These are phyloP conservation scores for Gleditsia sinensis DNA, from an alignment of 306 rosid genomes.

Conservation along the genomic window DNA sequence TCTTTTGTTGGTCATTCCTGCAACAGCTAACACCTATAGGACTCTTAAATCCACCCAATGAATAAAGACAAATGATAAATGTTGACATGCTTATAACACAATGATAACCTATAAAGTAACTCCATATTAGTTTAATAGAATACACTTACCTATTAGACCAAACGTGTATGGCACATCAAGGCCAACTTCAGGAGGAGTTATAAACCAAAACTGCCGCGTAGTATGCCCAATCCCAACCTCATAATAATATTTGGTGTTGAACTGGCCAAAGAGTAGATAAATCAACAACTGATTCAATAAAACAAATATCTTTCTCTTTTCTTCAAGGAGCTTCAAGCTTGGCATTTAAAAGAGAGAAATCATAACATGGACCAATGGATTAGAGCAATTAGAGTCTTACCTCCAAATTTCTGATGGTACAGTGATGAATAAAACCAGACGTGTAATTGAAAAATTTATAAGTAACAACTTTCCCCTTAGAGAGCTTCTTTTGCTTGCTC, in stretches of 20 bases:
- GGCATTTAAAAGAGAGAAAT: neutral
- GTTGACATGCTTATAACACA: neutral
- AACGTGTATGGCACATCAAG: conserved; percentile 89
- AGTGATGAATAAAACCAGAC: conserved; percentile 87
- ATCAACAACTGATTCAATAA: conserved; percentile 23
- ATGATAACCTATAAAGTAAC: neutral
- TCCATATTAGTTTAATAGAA: neutral
- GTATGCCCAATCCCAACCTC: conserved; percentile 70
- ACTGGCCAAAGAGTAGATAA: conserved; percentile 47
- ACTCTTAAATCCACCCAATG: neutral
- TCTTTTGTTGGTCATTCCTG: neutral
- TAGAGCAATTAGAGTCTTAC: conserved; percentile 38
- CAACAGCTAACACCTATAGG: neutral
- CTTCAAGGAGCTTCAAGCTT: neutral
- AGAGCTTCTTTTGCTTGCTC: conserved; percentile 37
- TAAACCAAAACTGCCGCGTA: conserved; percentile 77
- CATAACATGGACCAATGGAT: neutral
- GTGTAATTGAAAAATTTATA: conserved; percentile 76
- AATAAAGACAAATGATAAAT: neutral
- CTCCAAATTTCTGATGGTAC: conserved; percentile 63
- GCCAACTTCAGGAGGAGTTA: conserved; percentile 82
- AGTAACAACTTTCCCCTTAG: conserved; percentile 50
- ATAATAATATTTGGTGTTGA: conserved; percentile 79
- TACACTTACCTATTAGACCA: conserved; percentile 77
- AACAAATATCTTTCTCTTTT: conserved; percentile 14